Percentiles rank a stretch among this genome's conserved stretches.
These are phyloP conservation scores for Claviceps sorghi DNA, from an alignment of 2,329 filamentous ascomycete species.

Conservation along the genomic window DNA sequence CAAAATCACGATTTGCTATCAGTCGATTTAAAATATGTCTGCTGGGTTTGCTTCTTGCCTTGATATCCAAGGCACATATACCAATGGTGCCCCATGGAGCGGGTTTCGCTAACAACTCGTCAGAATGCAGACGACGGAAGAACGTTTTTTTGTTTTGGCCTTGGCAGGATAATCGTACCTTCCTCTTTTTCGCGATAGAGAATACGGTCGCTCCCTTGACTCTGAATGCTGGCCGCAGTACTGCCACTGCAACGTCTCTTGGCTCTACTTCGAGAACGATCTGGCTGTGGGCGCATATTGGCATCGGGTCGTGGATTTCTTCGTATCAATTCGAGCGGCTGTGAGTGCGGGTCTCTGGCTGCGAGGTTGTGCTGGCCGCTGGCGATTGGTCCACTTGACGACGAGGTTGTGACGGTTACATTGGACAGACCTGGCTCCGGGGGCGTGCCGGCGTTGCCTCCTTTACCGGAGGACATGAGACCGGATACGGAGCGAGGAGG, in stretches of 20 bases:
- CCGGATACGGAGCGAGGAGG: conserved; percentile 28
- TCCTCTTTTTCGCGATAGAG: conserved; percentile 44
- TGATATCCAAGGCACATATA: conserved; percentile 88
- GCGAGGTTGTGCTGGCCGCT: conserved; percentile 31
- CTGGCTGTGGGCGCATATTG: conserved; percentile 30
- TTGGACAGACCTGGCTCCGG: conserved; percentile 37
- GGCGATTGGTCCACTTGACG: conserved; percentile 23
- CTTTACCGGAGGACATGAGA: conserved; percentile 32
- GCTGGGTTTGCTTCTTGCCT: conserved; percentile 92
- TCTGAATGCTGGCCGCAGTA: conserved; percentile 68
- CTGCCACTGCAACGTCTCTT: conserved; percentile 70
- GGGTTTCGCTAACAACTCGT: conserved; percentile 32
- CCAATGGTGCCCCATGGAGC: conserved; percentile 60
- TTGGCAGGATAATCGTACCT: conserved; percentile 13
- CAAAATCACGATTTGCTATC: conserved; percentile 82
- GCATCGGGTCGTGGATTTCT: conserved; percentile 25
- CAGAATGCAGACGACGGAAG: conserved; percentile 10
- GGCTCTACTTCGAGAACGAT: conserved; percentile 50
- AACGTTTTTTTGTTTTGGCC: not conserved
- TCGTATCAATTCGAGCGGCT: conserved; percentile 31
- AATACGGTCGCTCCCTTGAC: conserved; percentile 56
- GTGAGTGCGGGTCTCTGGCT: conserved; percentile 25
- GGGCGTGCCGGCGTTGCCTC: conserved; percentile 23
- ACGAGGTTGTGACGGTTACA: conserved; percentile 39
- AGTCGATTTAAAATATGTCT: conserved; percentile 89